Evolutionary conservation across 768 basidiomycete genomes (phyloP), one percentile per base, ranked within the genome.

Genomic region (Phanerochaete carnosa): DNA sequence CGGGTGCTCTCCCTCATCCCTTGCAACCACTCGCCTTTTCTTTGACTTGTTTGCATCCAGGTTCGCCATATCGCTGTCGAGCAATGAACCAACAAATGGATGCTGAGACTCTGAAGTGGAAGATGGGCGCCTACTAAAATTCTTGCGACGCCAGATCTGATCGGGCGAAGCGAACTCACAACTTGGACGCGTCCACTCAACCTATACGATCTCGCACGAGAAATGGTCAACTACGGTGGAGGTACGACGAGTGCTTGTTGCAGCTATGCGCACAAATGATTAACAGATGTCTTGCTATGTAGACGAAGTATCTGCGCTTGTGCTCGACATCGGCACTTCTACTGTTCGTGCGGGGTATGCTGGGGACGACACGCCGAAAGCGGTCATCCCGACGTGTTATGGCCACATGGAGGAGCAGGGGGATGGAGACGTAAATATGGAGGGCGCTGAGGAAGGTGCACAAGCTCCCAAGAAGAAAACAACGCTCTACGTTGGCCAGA

Each of bases 261-360:
- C 5, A 37, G n/a, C 23, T 26, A 13, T 22, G 1, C 5, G 16
- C 28, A 22, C 2, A 25, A 54, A n/a, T 52, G 22, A 55, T 19
- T 43, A 33, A 16, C 23, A n/a, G n/a, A n/a, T n/a, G n/a, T 52
- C 51, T n/a, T 35, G 2, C 26, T 19, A 4, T 43, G 13, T 62
- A 97, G 95, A 98, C 72, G 95, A 98, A 77, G 94, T 98, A n/a
- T 90, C 94, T 35, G 97, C 96, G 30, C 79, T 98, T 55, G 97
- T 98, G 25, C 78, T 99, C 37, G 97, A 99, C 77, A 90, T 98
- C 70, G 97, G 97, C 29, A 80, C 91, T 12, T 89, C 90, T 26
- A 90, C 94, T 9, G 77, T 95, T 57, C 88, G 97, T 71, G 94
- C 94, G 12, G 97, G 97, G 56, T 97, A 98, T 73, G 96, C 97